Evolutionary conservation across 1,139 yeast genomes (phyloP).

Genomic region (Meyerozyma guilliermondii): DNA sequence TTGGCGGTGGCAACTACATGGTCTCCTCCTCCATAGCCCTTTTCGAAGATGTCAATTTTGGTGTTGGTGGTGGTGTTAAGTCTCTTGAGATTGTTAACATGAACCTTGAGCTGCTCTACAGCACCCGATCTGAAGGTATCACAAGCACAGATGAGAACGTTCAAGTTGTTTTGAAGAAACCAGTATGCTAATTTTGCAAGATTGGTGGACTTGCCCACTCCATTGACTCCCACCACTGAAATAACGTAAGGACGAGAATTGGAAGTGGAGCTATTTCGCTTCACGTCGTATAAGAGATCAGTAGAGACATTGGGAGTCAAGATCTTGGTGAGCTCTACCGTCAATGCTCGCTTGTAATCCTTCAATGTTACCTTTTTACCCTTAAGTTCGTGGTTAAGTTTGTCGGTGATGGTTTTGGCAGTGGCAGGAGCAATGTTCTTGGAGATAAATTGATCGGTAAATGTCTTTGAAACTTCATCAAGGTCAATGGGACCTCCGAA

Average conservation of each 20-base stretch:
- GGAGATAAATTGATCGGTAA: slow-evolving; percentile 37
- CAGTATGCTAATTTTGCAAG: slow-evolving; percentile 92
- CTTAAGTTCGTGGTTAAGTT: slow-evolving; percentile 27
- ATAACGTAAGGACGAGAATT: slow-evolving; percentile 73
- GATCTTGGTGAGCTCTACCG: slow-evolving; percentile 72
- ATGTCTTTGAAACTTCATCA: slow-evolving; percentile 38
- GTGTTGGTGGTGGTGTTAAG: slow-evolving; percentile 29
- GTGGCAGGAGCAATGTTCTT: slow-evolving; percentile 42
- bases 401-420: slow-evolving; percentile 33
- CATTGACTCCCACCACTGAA: slow-evolving; percentile 96
- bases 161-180: slow-evolving; percentile 84
- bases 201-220: slow-evolving; percentile 96
- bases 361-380: slow-evolving; percentile 26
- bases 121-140: slow-evolving; percentile 98
- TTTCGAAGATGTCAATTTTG: slow-evolving; percentile 78
- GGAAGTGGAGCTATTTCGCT: slow-evolving; percentile 32
- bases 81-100: slow-evolving; percentile 75
- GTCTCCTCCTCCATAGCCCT: slow-evolving; percentile 95
- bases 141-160: slow-evolving; percentile 90
- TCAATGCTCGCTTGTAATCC: slow-evolving; percentile 52
- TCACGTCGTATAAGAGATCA: slow-evolving; percentile 80
- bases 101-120: slow-evolving; percentile 92
- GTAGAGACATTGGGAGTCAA: slow-evolving; percentile 91
- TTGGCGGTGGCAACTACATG: slow-evolving; percentile 92
- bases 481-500: slow-evolving; percentile 35